A percentile compares a stretch with the other conserved stretches of the same genome.
Conservation (phyloP, 192 early-diverging fungal genomes). For the Umbelopsis isabellina region DNA sequence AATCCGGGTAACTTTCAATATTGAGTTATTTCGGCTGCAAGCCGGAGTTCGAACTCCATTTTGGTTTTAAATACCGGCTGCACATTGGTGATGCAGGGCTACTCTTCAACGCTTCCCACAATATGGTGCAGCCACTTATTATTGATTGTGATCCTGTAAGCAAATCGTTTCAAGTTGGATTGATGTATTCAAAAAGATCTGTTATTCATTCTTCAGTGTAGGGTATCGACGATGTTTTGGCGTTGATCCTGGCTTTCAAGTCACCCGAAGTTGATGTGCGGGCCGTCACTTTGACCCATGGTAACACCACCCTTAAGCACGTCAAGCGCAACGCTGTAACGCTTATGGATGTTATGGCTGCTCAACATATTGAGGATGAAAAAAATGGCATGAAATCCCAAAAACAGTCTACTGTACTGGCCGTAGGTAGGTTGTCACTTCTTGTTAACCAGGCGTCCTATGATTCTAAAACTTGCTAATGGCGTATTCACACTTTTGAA, state of each 20-base stretch:
- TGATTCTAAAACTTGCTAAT: neutral
- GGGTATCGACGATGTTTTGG: conserved; percentile 53
- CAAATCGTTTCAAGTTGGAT: neutral
- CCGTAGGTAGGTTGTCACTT: conserved; percentile 38
- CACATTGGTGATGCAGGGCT: too few relatives aligned
- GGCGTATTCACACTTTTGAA: too few relatives aligned
- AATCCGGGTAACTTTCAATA: too few relatives aligned
- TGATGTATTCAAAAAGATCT: neutral
- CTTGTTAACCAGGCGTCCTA: neutral
- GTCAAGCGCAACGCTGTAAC: conserved; percentile 49
- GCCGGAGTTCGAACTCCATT: too few relatives aligned
- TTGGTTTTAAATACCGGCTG: too few relatives aligned
- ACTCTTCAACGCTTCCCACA: neutral
- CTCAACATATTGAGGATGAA: conserved; percentile 34
- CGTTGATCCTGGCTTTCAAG: conserved; percentile 49
- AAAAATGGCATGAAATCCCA: conserved; percentile 16
- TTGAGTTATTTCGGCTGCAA: too few relatives aligned
- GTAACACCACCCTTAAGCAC: conserved; percentile 43
- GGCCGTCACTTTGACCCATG: conserved; percentile 51
- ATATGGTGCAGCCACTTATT: conserved; percentile 22
- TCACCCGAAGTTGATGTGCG: conserved; percentile 47
- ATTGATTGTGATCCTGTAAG: conserved; percentile 36
- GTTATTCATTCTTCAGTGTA: neutral
- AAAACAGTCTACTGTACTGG: conserved; percentile 34
- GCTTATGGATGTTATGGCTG: conserved; percentile 43